Evolutionary conservation across 2,329 filamentous ascomycete genomes (phyloP), one percentile per base, ranked within the genome.

Genomic region (Verticillium nubilum): DNA sequence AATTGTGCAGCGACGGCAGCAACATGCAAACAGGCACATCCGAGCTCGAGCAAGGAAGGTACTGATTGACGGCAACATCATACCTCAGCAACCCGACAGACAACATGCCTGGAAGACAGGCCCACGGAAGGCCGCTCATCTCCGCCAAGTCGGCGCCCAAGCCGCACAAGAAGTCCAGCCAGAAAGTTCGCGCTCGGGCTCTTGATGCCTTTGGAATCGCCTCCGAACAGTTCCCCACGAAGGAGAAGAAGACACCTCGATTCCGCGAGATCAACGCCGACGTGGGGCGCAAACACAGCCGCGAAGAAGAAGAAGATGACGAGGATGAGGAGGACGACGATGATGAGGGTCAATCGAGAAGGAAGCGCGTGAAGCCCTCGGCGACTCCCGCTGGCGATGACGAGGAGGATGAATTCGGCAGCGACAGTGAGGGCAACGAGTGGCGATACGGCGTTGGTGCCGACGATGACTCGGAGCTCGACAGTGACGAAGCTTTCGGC

Each of bases 361-460:
- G 74, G 56, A 78, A 78, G 62, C 76, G 72, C 68, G 65, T 63
- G 31, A 77, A 75, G 70, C 76, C 78, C 42, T 78, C 70, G 71
- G 47, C 73, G 67, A 12, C 42, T 17, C 75, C 76, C 42, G 75
- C 79, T 4, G 77, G 74, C 5, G 78, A 83, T 5, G 79, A 86
- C 67, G 82, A 84, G 19, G 81, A 82, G 52, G 79, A 85, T 17
- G 90, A 93, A 60, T 86, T 88, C 63, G 91, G 90, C 10, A 93
- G 88, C 66, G 93, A 97, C 69, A 91, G 89, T 62, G 90, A 93
- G 62, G 92, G 92, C 25, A 90, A 96, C 67, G 86, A 90, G 68
- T 97, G 92, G 92, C 87, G 83, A 56, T 79, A 96, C 56, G 92
- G 93, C 27, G 79, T 78, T 25, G 77, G 77, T 17, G 81, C 82